These are phyloP conservation scores for Phaffomyces opuntiae DNA, from an alignment of 805 yeast species.

Conservation along the genomic window DNA sequence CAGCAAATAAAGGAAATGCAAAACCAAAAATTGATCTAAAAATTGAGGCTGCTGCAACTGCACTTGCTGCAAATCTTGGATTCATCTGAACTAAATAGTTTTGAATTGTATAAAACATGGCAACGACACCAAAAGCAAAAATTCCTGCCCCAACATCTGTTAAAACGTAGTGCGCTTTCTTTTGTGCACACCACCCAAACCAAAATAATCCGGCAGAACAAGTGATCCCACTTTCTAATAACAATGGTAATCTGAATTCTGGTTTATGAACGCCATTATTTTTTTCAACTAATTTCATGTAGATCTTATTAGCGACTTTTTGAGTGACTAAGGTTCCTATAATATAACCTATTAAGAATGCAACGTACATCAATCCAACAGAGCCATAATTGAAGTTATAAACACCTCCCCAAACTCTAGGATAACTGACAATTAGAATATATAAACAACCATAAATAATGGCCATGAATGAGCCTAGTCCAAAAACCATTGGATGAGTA, in stretches of 20 bases:
- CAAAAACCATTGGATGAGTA: conserved; percentile 57
- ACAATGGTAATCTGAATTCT: conserved; percentile 49
- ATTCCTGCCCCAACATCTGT: conserved; percentile 55
- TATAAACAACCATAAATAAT: conserved; percentile 62
- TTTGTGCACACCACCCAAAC: conserved; percentile 68
- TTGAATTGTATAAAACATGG: conserved; percentile 63
- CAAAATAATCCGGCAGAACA: conserved; percentile 58
- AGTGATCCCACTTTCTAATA: conserved; percentile 42
- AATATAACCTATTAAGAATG: conserved; percentile 49
- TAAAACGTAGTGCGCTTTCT: conserved; percentile 51
- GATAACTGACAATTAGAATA: conserved; percentile 54
- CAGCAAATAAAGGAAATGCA: conserved; percentile 60
- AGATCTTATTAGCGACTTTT: conserved; percentile 33
- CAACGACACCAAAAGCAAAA: conserved; percentile 52
- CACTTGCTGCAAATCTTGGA: conserved; percentile 60
- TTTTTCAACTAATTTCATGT: conserved; percentile 28
- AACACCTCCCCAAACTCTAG: conserved; percentile 37
- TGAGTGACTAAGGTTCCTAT: conserved; percentile 47
- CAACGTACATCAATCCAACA: conserved; percentile 52
- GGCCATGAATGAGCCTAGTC: conserved; percentile 58
- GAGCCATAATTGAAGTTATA: conserved; percentile 44
- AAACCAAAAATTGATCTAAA: conserved; percentile 64
- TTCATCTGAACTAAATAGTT: conserved; percentile 68
- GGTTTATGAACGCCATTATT: conserved; percentile 54
- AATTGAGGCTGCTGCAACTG: conserved; percentile 62